Base-by-base conservation (phyloP, 192 early-diverging fungal species). In the Backusella liffmaniae region DNA sequence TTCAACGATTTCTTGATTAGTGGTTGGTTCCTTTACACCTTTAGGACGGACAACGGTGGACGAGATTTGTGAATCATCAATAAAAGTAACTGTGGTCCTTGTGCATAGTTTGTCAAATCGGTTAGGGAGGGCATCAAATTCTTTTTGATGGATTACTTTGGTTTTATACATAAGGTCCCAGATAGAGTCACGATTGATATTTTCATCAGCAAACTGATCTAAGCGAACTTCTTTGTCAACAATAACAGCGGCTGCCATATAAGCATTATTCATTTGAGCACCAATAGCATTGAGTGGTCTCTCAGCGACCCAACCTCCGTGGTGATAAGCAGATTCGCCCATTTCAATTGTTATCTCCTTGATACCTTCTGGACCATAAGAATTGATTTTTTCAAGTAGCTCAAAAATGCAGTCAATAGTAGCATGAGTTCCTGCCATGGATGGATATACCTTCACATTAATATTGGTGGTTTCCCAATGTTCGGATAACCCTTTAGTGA, bases 361-460 rank as follows among this genome's bases (percentile, higher is more conserved):
- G 42, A 75, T 75, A 49, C 41, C 23, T 2, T 34, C 29, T 4
- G 21, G 35, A 35, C 26, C 21, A 15, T 67, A 13, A 3, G 16
- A 9, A 10, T 49, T 9, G 53, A 59, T 59, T 29, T 44, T 51
- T 9, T 62, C 23, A 32, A 67, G 74, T 36, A 75, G 15, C 30
- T 75, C 74, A 62, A 67, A 49, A 8, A 75, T n/a, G 18, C 74
- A 75, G 21, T 75, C 74, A 75, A 75, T 68, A 46, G 74, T 75
- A 35, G 74, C 74, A 34, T 75, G 74, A 34, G 67, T 75, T 5
- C 74, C 74, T 35, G 66, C 74, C 74, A 75, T 75, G 21, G 65
- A 75, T 32, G 74, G 65, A 36, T 75, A 75, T 10, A 66, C 39
- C 23, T 75, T 75, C 26, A 75, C 66, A 10, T 75, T 75, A 26